Evolutionary conservation across 2,329 filamentous ascomycete genomes (phyloP).

Genomic region (Nannizzia gypsea): DNA sequence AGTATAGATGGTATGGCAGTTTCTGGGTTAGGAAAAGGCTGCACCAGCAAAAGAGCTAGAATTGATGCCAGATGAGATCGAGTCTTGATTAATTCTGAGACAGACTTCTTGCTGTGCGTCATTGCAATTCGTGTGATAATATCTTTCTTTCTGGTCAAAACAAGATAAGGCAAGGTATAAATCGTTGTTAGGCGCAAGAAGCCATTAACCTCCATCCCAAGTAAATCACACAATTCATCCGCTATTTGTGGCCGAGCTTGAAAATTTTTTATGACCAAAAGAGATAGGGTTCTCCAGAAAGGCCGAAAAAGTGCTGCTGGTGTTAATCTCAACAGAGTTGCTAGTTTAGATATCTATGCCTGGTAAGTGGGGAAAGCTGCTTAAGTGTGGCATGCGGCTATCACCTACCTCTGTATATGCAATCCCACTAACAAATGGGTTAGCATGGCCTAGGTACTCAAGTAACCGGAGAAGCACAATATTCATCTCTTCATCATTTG

Average conservation of each 20-base stretch:
- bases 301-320: constrained; percentile 63
- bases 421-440: constrained; percentile 64
- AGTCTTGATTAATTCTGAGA: constrained; percentile 52
- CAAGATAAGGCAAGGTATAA: constrained; percentile 74
- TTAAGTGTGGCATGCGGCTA: background rate
- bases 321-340: constrained; percentile 48
- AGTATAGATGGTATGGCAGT: constrained; percentile 57
- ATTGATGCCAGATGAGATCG: constrained; percentile 49
- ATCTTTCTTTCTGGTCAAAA: constrained; percentile 64
- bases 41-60: constrained; percentile 46
- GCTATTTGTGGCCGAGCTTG: constrained; percentile 69
- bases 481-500: constrained; percentile 72
- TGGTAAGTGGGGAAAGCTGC: background rate
- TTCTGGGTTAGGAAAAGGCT: constrained; percentile 54
- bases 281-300: constrained; percentile 78
- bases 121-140: constrained; percentile 71
- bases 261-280: constrained; percentile 72
- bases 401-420: constrained; percentile 64
- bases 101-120: constrained; percentile 43
- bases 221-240: constrained; percentile 65
- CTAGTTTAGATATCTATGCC: constrained; percentile 54
- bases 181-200: constrained; percentile 57
- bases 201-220: constrained; percentile 62
- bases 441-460: constrained; percentile 75
- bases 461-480: constrained; percentile 72